Evolutionary conservation across 1,284 basidiomycete species (phyloP), one percentile per base, ranked within the genome.

Genomic region (Moniliophthora roreri): DNA sequence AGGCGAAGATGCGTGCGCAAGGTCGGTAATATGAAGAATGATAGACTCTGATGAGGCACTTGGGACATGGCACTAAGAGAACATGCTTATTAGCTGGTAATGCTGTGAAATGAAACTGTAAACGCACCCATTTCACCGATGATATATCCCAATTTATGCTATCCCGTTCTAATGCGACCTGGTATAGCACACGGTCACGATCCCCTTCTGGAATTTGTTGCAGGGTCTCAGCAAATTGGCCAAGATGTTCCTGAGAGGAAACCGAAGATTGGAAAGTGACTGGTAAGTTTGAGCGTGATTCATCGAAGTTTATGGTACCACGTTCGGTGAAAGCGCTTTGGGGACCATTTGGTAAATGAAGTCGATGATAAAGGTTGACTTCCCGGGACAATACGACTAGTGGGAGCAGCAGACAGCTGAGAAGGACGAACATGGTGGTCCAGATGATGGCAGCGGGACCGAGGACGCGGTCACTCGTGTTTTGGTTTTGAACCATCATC

Each of bases 81-180:
- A 54, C 23, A 54, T 48, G n/a, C n/a, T n/a, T n/a, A n/a, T n/a
- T n/a, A n/a, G n/a, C n/a, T 42, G 57, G 54, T 44, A 45, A 54
- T 57, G 24, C 55, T 57, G 51, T 45, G 47, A 42, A 45, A 46
- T 52, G 41, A 37, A 51, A 51, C 57, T 7, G 57, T 50, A 50
- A 47, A 79, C 88, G 63, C 62, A 91, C 89, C 51, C 81, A 77
- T 71, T 86, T 87, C 45, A 89, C 85, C 35, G 87, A 84, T 1
- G 87, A 85, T 47, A 85, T 73, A 60, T 82, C 77, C 85, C 85
- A 87, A 69, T 4, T 72, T 36, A 76, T 76, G n/a, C 70, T 76
- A n/a, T 72, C 70, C 48, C 70, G 78, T 62, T 85, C 78, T 58
- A 93, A 69, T 46, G 89, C 87, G 50, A 93, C 69, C 70, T 93